Conservation (phyloP, 352 stramenopile genomes). For the Phytopythium boreale region DNA sequence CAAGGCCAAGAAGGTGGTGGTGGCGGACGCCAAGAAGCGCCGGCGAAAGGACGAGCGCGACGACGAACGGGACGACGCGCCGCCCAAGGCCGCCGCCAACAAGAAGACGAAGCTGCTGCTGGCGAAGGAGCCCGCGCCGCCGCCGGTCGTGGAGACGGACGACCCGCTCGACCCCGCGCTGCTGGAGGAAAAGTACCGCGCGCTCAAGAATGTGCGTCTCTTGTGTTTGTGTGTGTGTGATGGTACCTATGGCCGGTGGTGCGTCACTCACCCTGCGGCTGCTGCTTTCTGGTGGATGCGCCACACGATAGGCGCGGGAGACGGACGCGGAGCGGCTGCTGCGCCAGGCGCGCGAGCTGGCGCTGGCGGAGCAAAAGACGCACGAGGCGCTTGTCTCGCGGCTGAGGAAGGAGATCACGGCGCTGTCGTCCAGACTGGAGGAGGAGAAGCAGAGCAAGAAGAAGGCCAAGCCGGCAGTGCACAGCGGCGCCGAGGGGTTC, state of each 20-base stretch:
- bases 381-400: conserved; percentile 72
- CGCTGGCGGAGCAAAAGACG: conserved; percentile 62
- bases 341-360: conserved; percentile 50
- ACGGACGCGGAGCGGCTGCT: conserved; percentile 62
- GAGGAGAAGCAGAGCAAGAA: conserved; percentile 33
- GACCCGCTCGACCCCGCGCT: conserved; percentile 10
- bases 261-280: no score
- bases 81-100: conserved; percentile 8
- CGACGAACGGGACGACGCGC: conserved; percentile 17
- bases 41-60: conserved; percentile 22
- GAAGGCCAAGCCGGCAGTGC: conserved; percentile 35
- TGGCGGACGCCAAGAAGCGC: conserved; percentile 6
- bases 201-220: conserved; percentile 33
- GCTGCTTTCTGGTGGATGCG: neutral
- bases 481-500: conserved; percentile 13
- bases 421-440: conserved; percentile 52
- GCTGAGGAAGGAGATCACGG: conserved; percentile 60
- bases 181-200: conserved; percentile 45
- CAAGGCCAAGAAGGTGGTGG: conserved; percentile 9
- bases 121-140: conserved; percentile 10
- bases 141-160: conserved; percentile 13
- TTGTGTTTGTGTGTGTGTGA: no score
- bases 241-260: no score
- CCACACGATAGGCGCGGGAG: conserved; percentile 59
- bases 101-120: conserved; percentile 11